These are phyloP conservation scores for Diospyros kaki DNA, from an alignment of 148 eudicot genomes.

Conservation along the genomic window DNA sequence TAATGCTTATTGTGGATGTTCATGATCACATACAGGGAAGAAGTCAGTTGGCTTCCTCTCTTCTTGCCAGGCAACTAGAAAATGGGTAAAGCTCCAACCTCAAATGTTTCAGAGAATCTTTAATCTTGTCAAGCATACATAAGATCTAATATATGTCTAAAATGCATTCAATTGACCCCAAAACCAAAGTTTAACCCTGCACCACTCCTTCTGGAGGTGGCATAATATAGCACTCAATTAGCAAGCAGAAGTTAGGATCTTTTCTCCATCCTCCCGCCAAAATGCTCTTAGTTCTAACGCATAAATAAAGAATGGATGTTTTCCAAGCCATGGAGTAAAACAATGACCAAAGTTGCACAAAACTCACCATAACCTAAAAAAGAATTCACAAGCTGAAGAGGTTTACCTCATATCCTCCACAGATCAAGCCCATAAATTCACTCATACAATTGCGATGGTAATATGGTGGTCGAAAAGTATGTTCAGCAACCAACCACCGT, in stretches of 20 bases:
- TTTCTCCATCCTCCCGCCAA: background rate
- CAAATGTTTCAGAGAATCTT: background rate
- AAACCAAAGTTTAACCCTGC: background rate
- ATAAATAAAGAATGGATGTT: background rate
- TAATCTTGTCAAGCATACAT: background rate
- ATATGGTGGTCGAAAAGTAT: constrained; percentile 96
- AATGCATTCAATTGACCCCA: no score
- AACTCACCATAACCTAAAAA: background rate
- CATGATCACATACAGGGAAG: background rate
- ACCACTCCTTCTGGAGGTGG: background rate
- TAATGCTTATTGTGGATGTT: background rate
- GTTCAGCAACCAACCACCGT: constrained; percentile 97
- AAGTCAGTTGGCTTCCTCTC: background rate
- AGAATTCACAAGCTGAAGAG: background rate
- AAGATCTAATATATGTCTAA: background rate
- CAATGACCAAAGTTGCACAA: background rate
- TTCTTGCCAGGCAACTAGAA: background rate
- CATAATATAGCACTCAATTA: background rate
- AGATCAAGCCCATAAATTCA: constrained; percentile 94
- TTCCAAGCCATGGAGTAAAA: background rate
- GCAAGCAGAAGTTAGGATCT: background rate
- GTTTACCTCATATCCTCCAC: constrained; percentile 91
- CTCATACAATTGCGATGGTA: constrained; percentile 99
- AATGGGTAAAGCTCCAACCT: background rate
- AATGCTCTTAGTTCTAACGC: background rate